Base-by-base conservation (phyloP, 257 asterid species). In the Ilex asprella region DNA sequence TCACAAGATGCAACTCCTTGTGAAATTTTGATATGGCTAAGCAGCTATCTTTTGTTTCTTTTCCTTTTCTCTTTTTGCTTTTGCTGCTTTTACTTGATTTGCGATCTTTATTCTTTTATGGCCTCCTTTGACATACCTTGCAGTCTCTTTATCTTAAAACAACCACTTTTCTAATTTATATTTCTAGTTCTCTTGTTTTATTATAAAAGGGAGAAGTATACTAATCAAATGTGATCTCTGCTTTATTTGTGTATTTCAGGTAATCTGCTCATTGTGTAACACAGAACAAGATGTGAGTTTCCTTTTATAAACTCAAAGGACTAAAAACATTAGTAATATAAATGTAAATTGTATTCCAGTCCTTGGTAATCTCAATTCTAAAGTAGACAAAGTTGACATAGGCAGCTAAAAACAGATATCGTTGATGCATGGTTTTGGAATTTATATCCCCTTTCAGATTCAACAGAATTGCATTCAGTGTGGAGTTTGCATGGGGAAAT, bases 241-340 rank as follows among this genome's bases (percentile, higher is more conserved):
- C 53, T 62, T 49, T 71, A 56, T 69, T 5, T 16, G 13, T 57
- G 62, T 43, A 60, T 27, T 70, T 68, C 82, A 84, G 92, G 75
- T 84, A 50, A 70, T 84, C 52, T 84, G 92, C 41, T 82, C 92
- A 5, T 13, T 77, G 56, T 84, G 92, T 44, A 51, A 50, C 65
- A 75, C 80, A 10, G 89, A 82, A 72, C 92, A 84, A 71, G 84
- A 82, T 72, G 92, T 84, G 75, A 79, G 86, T 61, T 47, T n/a
- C 16, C 61, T 61, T 7, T 1, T 12, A 2, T 29, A 7, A 35
- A n/a, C 55, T 59, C 27, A 39, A 8, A 32, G 59, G 15, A 10
- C 11, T 29, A 56, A 2, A 5, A 29, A n/a, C 46, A 63, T 35
- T 35, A 35, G 41, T 8, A 35, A 35, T 35, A 35, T 3, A 3